Percentiles rank a stretch among this genome's conserved stretches.
phyloP scores from a whole-genome alignment of 169 alveolate species.

The Perkinsus olseni region DNA sequence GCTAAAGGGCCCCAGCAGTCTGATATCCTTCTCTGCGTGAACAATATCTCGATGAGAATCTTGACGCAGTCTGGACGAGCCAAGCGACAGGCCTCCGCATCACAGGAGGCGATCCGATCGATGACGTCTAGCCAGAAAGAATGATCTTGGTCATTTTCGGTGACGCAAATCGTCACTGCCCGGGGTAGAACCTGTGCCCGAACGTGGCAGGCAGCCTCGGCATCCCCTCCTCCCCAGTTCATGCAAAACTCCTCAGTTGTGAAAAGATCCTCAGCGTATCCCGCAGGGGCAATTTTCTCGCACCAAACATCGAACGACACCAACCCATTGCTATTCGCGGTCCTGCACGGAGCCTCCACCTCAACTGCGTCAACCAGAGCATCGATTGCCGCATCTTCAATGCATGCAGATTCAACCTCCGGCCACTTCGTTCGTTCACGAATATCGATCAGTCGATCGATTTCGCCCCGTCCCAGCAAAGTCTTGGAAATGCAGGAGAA shows the following conservation, averaged over 20 bases:
- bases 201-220: background rate
- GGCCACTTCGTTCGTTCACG: background rate
- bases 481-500: background rate
- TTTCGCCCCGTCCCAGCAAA: background rate
- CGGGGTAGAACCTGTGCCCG: background rate
- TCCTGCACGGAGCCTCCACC: background rate
- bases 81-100: background rate
- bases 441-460: background rate
- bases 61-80: background rate
- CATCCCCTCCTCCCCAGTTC: background rate
- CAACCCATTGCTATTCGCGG: background rate
- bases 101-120: background rate
- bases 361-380: background rate
- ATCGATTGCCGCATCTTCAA: background rate
- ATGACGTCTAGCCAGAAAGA: background rate
- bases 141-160: background rate
- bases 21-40: background rate
- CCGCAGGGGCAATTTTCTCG: background rate
- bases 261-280: background rate
- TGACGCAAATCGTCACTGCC: background rate
- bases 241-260: background rate
- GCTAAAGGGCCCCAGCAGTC: background rate
- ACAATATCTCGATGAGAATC: background rate
- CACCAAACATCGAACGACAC: background rate
- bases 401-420: background rate